These are phyloP conservation scores for Aspergillus olivimuriae DNA, from an alignment of 495 filamentous ascomycete genomes.

Conservation along the genomic window DNA sequence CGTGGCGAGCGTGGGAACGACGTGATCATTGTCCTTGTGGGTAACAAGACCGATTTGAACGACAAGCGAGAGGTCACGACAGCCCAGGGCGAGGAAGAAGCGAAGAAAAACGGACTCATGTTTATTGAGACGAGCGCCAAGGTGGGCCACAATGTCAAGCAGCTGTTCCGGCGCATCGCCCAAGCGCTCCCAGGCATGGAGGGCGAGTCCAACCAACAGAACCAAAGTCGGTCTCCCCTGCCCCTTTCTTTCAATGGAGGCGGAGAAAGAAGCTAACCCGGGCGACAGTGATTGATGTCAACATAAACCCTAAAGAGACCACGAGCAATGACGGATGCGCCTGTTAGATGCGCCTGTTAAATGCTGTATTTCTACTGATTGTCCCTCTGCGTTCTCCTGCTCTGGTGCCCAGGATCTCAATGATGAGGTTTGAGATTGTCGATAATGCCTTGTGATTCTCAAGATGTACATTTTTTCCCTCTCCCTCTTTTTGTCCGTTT, in stretches of 20 bases:
- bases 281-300: slow-evolving; percentile 77
- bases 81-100: slow-evolving; percentile 92
- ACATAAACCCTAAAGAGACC: slow-evolving; percentile 68
- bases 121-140: slow-evolving; percentile 99
- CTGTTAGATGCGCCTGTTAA: too few relatives aligned
- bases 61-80: slow-evolving; percentile 96
- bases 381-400: slow-evolving; percentile 2
- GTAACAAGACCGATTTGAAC: slow-evolving; percentile 97
- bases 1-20: slow-evolving; percentile 94
- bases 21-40: slow-evolving; percentile 96
- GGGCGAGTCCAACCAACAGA: slow-evolving; percentile 63
- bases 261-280: too few relatives aligned
- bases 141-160: slow-evolving; percentile 96
- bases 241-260: too few relatives aligned
- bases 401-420: slow-evolving; percentile 20
- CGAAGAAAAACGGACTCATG: slow-evolving; percentile 94
- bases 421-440: slow-evolving; percentile 31
- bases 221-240: slow-evolving; percentile 48
- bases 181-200: slow-evolving; percentile 98
- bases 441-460: slow-evolving; percentile 36
- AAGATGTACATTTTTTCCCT: slow-evolving; percentile 41
- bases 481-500: slow-evolving; percentile 14
- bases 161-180: slow-evolving; percentile 91
- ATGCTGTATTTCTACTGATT: slow-evolving; percentile 6
- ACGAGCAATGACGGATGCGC: slow-evolving; percentile 73